Conservation (phyloP, 2,329 filamentous ascomycete species). For the Hansfordia pulvinata region DNA sequence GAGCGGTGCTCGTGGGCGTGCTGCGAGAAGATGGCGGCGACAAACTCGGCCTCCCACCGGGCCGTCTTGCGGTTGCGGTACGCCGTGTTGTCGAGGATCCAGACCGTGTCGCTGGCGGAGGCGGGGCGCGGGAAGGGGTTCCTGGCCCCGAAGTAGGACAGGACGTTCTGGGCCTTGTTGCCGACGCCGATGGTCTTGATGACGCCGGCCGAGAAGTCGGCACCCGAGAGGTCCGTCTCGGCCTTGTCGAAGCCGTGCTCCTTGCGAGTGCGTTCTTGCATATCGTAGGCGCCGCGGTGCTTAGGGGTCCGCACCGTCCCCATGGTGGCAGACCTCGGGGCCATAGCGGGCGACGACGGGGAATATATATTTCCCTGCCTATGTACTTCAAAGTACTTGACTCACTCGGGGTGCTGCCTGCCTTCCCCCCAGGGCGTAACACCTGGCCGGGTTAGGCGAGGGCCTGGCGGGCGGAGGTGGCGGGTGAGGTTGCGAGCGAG, state of each 20-base stretch:
- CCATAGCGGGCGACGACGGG: no score
- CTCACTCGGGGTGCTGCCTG: no score
- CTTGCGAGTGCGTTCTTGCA: slow-evolving; percentile 36
- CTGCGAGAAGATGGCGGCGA: slow-evolving; percentile 68
- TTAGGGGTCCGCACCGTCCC: slow-evolving; percentile 10
- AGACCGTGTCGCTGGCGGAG: slow-evolving; percentile 57
- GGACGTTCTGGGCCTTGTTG: slow-evolving; percentile 20
- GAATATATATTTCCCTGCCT: no score
- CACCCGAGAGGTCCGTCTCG: slow-evolving; percentile 30
- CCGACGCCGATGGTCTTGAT: slow-evolving; percentile 7
- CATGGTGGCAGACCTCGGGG: no score
- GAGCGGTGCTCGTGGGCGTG: no score
- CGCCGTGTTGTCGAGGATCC: slow-evolving; percentile 85
- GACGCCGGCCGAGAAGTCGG: slow-evolving; percentile 14
- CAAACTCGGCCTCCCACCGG: slow-evolving; percentile 69
- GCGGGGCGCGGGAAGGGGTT: slow-evolving; percentile 49
- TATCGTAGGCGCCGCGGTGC: slow-evolving; percentile 17
- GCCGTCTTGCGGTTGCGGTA: slow-evolving; percentile 38
- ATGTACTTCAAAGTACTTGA: no score
- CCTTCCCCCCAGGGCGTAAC: no score
- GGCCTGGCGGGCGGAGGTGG: no score
- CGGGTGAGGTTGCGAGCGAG: no score
- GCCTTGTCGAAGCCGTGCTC: slow-evolving; percentile 33
- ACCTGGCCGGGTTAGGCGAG: no score
- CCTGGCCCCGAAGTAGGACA: slow-evolving; percentile 34